Conservation (phyloP, 345 rosid genomes). For the Rhodamnia argentea region DNA sequence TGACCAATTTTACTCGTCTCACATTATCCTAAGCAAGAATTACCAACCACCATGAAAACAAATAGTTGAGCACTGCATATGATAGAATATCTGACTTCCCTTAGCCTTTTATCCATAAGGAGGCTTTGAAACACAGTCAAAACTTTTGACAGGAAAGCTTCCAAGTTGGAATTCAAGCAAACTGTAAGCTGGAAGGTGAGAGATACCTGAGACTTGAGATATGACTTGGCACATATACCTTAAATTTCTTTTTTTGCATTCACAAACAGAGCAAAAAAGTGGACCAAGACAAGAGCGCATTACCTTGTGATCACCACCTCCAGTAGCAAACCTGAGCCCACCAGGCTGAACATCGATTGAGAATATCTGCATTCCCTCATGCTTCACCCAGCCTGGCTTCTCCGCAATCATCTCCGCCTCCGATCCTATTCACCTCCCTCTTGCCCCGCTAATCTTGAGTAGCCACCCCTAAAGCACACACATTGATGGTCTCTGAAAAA, state of each 20-base stretch:
- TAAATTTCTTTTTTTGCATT: not conserved
- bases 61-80: not conserved
- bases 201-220: not conserved
- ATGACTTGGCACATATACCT: not conserved
- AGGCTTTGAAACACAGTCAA: not conserved
- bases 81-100: not conserved
- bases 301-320: constrained; percentile 99
- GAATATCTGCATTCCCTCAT: constrained; percentile 96
- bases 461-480: not conserved
- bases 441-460: not conserved
- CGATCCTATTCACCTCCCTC: not conserved
- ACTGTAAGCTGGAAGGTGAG: not conserved
- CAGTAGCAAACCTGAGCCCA: constrained; percentile 92
- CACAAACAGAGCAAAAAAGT: not conserved
- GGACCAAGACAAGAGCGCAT: not conserved
- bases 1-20: not conserved
- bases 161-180: not conserved
- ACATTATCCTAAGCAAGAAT: not conserved
- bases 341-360: constrained; percentile 97
- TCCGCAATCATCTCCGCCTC: constrained; percentile 73
- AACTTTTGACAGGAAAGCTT: not conserved
- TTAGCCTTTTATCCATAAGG: not conserved
- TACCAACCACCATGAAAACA: not conserved
- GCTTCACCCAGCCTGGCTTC: constrained; percentile 93
- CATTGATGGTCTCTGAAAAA: not conserved